Evolutionary conservation across 192 early-diverging fungal genomes (phyloP).

Genomic region (Coemansia sp.): DNA sequence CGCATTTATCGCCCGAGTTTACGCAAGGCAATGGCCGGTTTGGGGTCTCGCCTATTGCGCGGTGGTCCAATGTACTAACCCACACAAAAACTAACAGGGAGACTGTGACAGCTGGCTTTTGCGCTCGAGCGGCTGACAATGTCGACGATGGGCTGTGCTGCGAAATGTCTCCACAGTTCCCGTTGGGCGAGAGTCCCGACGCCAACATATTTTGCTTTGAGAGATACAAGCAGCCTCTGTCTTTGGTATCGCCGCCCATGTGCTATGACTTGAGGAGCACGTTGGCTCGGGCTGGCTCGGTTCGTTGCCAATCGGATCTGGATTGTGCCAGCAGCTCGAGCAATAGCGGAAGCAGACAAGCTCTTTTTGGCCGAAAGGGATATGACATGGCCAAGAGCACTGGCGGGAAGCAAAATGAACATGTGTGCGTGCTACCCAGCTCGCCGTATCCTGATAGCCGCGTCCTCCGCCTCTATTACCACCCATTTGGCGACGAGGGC

Average conservation of each 20-base stretch:
- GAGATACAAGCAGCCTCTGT: neutral
- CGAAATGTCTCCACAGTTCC: slow-evolving; percentile 35
- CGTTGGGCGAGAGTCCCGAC: slow-evolving; percentile 47
- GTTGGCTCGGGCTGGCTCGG: slow-evolving; percentile 8
- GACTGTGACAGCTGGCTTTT: slow-evolving; percentile 18
- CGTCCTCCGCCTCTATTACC: slow-evolving; percentile 33
- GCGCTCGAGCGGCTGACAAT: slow-evolving; percentile 14
- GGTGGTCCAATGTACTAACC: slow-evolving; percentile 34
- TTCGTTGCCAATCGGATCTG: slow-evolving; percentile 16
- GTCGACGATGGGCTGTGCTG: slow-evolving; percentile 47
- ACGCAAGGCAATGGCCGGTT: neutral
- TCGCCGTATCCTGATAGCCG: slow-evolving; percentile 24
- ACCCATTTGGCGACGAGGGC: neutral
- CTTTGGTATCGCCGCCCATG: slow-evolving; percentile 12
- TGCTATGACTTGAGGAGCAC: slow-evolving; percentile 31
- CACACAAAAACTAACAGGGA: slow-evolving; percentile 19
- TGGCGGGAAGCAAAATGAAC: neutral
- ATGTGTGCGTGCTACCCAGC: slow-evolving; percentile 32
- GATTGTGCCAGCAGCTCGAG: slow-evolving; percentile 16
- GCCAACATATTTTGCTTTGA: slow-evolving; percentile 39
- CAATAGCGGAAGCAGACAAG: neutral
- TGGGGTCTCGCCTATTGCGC: slow-evolving; percentile 16
- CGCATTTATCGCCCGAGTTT: neutral
- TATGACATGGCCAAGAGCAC: neutral
- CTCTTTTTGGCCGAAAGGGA: neutral